Conservation (phyloP, 257 asterid species). For the Perilla frutescens region DNA sequence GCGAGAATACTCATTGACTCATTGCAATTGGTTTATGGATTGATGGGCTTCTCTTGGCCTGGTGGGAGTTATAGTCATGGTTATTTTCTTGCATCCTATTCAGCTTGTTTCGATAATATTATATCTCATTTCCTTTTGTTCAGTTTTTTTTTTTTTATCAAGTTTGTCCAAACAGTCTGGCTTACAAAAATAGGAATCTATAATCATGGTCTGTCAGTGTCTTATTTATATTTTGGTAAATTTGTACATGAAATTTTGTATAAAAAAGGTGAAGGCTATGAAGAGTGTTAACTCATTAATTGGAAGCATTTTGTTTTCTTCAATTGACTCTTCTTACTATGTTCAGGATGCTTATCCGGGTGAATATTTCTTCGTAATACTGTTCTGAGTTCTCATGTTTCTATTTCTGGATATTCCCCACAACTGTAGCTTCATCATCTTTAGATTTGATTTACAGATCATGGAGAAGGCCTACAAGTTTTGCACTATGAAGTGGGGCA, state of each 20-base stretch:
- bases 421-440: conserved; percentile 28
- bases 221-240: not conserved
- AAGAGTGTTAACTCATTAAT: not conserved
- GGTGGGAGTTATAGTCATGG: not conserved
- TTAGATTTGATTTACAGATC: conserved; percentile 53
- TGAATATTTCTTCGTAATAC: conserved; percentile 1
- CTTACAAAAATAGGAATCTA: not conserved
- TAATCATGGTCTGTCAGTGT: conserved; percentile 14
- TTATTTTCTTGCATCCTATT: not conserved
- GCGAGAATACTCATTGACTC: not conserved
- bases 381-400: conserved; percentile 8
- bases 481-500: conserved; percentile 91
- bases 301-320: conserved; percentile 3
- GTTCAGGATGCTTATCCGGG: conserved; percentile 24
- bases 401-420: conserved; percentile 3
- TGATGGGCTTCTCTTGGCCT: not conserved
- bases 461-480: conserved; percentile 91
- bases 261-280: not conserved
- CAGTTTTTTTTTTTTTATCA: not conserved
- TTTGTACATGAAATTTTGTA: not conserved
- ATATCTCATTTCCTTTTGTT: not conserved
- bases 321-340: conserved; percentile 7
- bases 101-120: not conserved
- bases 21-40: not conserved
- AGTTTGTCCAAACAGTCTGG: not conserved